Evolutionary conservation across 495 filamentous ascomycete genomes (phyloP).

Genomic region (Aspergillus hancockii): DNA sequence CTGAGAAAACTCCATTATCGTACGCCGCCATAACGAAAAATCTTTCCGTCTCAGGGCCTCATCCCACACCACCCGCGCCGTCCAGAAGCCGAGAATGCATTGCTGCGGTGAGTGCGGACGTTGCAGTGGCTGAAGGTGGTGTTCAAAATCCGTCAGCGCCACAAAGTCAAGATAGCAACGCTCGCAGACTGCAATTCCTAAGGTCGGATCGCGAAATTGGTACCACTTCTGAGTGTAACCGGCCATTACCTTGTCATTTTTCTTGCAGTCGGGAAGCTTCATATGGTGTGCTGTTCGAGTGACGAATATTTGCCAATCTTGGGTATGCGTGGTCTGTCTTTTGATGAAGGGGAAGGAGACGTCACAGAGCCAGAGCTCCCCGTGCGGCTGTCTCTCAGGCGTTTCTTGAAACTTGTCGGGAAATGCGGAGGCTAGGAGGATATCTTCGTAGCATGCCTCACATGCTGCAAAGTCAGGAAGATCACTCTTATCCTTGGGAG

Average conservation of each 20-base stretch:
- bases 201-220: neutral
- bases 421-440: neutral
- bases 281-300: neutral
- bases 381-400: neutral
- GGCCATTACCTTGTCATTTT: neutral
- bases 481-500: neutral
- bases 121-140: neutral
- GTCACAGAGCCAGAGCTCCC: neutral
- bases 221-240: neutral
- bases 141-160: neutral
- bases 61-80: neutral
- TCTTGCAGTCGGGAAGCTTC: neutral
- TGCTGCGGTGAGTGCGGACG: neutral
- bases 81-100: slow-evolving; percentile 1
- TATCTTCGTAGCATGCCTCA: neutral
- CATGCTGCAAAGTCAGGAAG: neutral
- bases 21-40: neutral
- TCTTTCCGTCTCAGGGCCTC: neutral
- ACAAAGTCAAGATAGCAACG: neutral
- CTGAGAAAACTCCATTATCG: neutral
- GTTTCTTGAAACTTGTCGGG: neutral
- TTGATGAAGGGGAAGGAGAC: neutral
- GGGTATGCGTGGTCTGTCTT: neutral
- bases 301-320: neutral
- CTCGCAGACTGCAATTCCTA: neutral